Percentiles rank a stretch among this genome's conserved stretches.
Evolutionary conservation across 2,329 filamentous ascomycete genomes (phyloP).

Genomic region (Cladophialophora carrionii): DNA sequence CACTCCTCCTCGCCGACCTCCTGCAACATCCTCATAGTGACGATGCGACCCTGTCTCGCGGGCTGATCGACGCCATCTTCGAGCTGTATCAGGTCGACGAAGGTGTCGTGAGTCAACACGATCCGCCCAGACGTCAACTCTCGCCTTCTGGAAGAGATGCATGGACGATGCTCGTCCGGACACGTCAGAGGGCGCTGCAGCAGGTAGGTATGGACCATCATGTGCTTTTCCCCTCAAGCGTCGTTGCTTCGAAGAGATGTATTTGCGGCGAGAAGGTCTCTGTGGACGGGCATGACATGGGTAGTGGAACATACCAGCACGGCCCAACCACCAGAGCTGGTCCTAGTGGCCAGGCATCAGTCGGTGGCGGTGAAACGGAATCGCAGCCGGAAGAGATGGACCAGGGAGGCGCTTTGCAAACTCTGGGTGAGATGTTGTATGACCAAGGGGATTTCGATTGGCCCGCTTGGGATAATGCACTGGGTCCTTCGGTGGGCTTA

Average conservation of each 20-base stretch:
- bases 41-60: conserved; percentile 32
- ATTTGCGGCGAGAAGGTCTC: conserved; percentile 32
- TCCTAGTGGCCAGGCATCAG: background rate
- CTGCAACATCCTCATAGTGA: conserved; percentile 35
- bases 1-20: conserved; percentile 36
- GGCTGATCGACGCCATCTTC: conserved; percentile 35
- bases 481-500: conserved; percentile 22
- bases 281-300: background rate
- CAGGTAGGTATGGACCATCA: conserved; percentile 33
- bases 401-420: background rate
- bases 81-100: conserved; percentile 36
- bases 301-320: background rate
- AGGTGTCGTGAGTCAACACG: conserved; percentile 30
- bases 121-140: conserved; percentile 31
- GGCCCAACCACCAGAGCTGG: background rate
- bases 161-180: conserved; percentile 32
- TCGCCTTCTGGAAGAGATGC: conserved; percentile 32
- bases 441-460: conserved; percentile 31
- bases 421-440: conserved; percentile 16
- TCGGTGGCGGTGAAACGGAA: background rate
- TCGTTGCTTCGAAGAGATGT: conserved; percentile 26
- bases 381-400: conserved; percentile 9
- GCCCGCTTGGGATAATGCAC: conserved; percentile 29
- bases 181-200: conserved; percentile 31
- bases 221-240: conserved; percentile 28